A percentile compares a stretch with the other conserved stretches of the same genome.
Conservation (phyloP, 495 filamentous ascomycete genomes). For the Usnea hakonensis region DNA sequence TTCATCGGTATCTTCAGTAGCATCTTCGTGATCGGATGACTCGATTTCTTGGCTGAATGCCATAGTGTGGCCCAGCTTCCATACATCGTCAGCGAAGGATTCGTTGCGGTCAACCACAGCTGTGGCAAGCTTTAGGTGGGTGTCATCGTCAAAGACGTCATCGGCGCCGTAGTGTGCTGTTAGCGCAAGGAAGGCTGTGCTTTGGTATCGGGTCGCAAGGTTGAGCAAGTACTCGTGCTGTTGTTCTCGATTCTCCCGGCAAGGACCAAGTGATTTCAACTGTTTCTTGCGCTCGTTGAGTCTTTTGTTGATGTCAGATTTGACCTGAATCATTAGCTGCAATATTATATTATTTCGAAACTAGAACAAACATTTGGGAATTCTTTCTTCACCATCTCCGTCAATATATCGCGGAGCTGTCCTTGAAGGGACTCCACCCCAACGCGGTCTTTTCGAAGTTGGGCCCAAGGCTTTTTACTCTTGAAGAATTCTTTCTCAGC, state of each 20-base stretch:
- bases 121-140: slow-evolving; percentile 38
- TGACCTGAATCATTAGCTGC: slow-evolving; percentile 28
- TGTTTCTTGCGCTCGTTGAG: slow-evolving; percentile 29
- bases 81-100: slow-evolving; percentile 35
- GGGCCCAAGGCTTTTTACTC: slow-evolving; percentile 30
- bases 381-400: slow-evolving; percentile 39
- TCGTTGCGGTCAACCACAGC: slow-evolving; percentile 35
- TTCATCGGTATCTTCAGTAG: slow-evolving; percentile 26
- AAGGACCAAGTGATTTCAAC: slow-evolving; percentile 35
- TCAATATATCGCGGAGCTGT: slow-evolving; percentile 39
- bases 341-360: neutral
- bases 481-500: slow-evolving; percentile 37
- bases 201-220: slow-evolving; percentile 38
- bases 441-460: slow-evolving; percentile 31
- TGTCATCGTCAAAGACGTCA: slow-evolving; percentile 32
- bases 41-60: neutral
- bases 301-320: slow-evolving; percentile 37
- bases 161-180: slow-evolving; percentile 37
- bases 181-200: slow-evolving; percentile 32
- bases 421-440: slow-evolving; percentile 43
- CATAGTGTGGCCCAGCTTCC: slow-evolving; percentile 35
- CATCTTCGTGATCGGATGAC: slow-evolving; percentile 19
- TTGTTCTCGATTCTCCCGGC: slow-evolving; percentile 35
- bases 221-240: slow-evolving; percentile 39
- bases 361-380: slow-evolving; percentile 39